Base-by-base conservation (phyloP, 164 flowering plant genomes). In the Umbilicus rupestris region DNA sequence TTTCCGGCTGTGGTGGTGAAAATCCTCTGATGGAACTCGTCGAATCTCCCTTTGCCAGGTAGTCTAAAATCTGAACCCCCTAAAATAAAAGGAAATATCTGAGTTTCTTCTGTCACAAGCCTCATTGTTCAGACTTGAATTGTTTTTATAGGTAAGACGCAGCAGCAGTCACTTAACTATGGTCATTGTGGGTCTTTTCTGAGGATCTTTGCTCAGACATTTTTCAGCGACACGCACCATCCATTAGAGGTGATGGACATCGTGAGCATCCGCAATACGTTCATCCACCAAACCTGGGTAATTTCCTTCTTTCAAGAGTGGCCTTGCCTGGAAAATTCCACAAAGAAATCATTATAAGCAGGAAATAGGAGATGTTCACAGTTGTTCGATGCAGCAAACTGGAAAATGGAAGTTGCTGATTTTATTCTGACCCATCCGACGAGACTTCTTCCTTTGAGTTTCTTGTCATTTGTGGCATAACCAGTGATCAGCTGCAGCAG, bases 401-500 rank as follows among this genome's bases (percentile, higher is more conserved):
- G 14, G 19, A 28, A 37, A 62, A 35, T 8, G 7, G 44, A 35
- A 35, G 19, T 42, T 10, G 4, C 45, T 19, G 33, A 19, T 16
- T 28, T 65, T 60, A 31, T 33, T 57, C 22, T 78, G 79, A 86
- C 95, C 95, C 91, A 86, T 77, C 78, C 88, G 17, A 88, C 83
- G 1, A 88, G 85, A 72, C 91, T 82, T 71, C 69, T 80, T 28
- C 77, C 89, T 65, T 60, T 75, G 19, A 79, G 82, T 49, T 3
- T 41, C 68, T 79, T 76, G 76, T 88, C 89, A 49, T 73, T 78
- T 6, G 82, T 75, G 73, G 68, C 78, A 19, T 73, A 62, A 17
- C 95, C 91, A 26, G 84, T 88, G 67, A 88, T 83, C 22, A 88
- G 74, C 74, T 88, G 84, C 30, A 88, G 63, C 29, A 88, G 77